Evolutionary conservation across 179 eudicot species (phyloP).

Genomic region (Spinacia oleracea): DNA sequence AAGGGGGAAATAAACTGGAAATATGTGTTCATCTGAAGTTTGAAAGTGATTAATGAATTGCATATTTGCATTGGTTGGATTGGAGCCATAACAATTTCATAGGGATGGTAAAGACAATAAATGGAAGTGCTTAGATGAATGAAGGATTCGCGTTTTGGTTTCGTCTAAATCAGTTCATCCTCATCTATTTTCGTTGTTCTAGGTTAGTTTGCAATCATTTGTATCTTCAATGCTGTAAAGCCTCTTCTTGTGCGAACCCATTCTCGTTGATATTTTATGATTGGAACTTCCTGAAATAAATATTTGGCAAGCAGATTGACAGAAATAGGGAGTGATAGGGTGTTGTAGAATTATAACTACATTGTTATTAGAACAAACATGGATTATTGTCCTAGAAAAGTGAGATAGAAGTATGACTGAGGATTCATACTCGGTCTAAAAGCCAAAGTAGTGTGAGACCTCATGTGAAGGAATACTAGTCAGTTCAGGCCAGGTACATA

Average conservation of each 20-base stretch:
- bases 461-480: neutral
- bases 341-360: neutral
- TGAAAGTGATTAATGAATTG: neutral
- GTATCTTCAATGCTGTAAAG: neutral
- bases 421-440: neutral
- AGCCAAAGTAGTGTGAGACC: neutral
- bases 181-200: neutral
- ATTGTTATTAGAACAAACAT: neutral
- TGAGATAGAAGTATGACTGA: neutral
- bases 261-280: neutral
- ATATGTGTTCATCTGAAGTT: neutral
- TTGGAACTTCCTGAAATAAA: neutral
- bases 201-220: neutral
- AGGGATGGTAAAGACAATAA: neutral
- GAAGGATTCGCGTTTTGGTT: neutral
- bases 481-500: neutral
- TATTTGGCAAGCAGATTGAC: neutral
- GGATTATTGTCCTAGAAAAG: neutral
- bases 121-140: neutral
- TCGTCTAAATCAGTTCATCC: neutral
- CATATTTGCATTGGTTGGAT: neutral
- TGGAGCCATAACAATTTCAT: neutral
- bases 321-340: neutral
- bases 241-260: neutral
- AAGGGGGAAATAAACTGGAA: neutral